These are phyloP conservation scores for Lachancea lanzarotensis DNA, from an alignment of 805 yeast species.

Conservation along the genomic window DNA sequence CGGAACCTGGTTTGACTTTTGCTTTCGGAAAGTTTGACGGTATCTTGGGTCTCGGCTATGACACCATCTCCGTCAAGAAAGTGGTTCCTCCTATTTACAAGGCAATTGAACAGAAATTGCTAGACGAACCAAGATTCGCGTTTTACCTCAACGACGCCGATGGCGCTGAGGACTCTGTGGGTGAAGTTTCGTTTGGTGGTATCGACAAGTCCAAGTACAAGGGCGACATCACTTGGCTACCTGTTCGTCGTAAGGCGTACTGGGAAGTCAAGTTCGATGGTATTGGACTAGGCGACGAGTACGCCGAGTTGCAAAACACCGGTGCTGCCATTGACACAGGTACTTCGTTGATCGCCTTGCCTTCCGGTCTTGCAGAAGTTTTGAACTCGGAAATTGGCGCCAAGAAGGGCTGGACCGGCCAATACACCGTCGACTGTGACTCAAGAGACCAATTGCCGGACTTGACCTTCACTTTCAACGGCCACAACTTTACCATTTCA, in stretches of 20 bases:
- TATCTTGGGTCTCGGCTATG: slow-evolving; percentile 90
- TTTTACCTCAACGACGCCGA: slow-evolving; percentile 81
- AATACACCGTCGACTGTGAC: slow-evolving; percentile 88
- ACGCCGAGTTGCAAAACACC: slow-evolving; percentile 68
- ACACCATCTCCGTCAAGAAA: slow-evolving; percentile 80
- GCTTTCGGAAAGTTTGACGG: slow-evolving; percentile 99
- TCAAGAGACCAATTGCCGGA: slow-evolving; percentile 82
- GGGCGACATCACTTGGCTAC: slow-evolving; percentile 91
- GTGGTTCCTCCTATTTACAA: slow-evolving; percentile 92
- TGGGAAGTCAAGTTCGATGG: slow-evolving; percentile 97
- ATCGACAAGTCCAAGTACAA: slow-evolving; percentile 65
- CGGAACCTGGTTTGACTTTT: slow-evolving; percentile 95
- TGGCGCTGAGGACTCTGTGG: slow-evolving; percentile 61
- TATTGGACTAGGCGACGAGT: slow-evolving; percentile 86
- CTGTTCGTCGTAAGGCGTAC: slow-evolving; percentile 98
- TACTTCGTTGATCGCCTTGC: slow-evolving; percentile 91
- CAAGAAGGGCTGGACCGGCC: slow-evolving; percentile 95
- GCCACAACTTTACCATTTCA: slow-evolving; percentile 83
- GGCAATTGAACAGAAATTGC: slow-evolving; percentile 72
- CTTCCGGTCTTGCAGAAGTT: slow-evolving; percentile 92
- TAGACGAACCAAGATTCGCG: slow-evolving; percentile 81
- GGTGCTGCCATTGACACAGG: slow-evolving; percentile 99
- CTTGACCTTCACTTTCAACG: slow-evolving; percentile 81
- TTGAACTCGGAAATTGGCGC: slow-evolving; percentile 96
- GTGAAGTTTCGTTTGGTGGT: slow-evolving; percentile 95